Percentiles rank a stretch among this genome's conserved stretches.
Conservation (phyloP, 2,329 filamentous ascomycete species). For the Magnaporthiopsis incrustans region DNA sequence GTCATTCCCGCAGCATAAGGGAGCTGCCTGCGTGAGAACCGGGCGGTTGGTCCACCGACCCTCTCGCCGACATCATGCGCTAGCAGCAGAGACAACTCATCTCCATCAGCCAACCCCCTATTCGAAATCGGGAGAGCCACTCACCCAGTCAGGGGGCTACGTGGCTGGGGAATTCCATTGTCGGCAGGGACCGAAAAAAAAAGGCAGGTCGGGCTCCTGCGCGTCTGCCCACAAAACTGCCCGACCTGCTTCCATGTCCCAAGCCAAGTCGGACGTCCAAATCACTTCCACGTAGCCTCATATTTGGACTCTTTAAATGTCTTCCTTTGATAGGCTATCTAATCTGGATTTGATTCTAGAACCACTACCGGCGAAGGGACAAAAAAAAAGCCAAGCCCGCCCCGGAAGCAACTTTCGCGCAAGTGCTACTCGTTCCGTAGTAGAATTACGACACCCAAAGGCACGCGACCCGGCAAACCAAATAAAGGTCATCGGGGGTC, state of each 20-base stretch:
- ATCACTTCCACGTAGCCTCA: not conserved
- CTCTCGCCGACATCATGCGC: too few relatives aligned
- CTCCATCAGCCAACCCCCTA: not conserved
- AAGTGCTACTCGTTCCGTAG: not conserved
- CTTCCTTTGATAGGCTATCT: not conserved
- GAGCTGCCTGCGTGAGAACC: too few relatives aligned
- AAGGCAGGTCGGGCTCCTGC: not conserved
- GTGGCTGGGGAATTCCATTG: not conserved
- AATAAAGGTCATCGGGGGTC: not conserved
- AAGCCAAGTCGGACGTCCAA: not conserved
- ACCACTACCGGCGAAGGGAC: not conserved
- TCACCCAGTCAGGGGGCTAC: not conserved
- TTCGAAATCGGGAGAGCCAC: not conserved
- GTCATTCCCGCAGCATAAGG: not conserved
- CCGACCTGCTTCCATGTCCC: not conserved
- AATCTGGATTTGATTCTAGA: not conserved
- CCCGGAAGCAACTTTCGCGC: not conserved
- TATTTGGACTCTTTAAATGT: not conserved
- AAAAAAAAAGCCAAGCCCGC: not conserved
- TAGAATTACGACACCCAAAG: not conserved
- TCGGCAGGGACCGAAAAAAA: not conserved
- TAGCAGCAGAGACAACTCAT: not conserved
- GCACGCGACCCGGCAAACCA: not conserved
- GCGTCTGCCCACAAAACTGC: not conserved
- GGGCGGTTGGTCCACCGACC: too few relatives aligned